Base-by-base conservation (phyloP, 495 filamentous ascomycete species). In the Aspergillus ostianus region DNA sequence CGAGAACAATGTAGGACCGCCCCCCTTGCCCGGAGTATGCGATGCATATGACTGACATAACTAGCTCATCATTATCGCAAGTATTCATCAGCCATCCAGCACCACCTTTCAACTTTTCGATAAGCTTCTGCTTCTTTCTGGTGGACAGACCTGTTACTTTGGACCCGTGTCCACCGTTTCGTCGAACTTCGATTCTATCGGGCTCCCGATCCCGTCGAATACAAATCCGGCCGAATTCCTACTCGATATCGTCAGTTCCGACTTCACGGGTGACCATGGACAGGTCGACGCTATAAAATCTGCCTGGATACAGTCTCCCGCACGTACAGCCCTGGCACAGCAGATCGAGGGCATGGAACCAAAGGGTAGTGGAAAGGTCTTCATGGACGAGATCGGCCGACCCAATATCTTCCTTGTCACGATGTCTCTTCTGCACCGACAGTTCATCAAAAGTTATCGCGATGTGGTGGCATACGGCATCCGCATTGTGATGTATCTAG, bases 381-480 rank as follows among this genome's bases (percentile, higher is more conserved):
- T 45, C 9, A 30, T 56, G 17, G 68, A 70, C 36, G 64, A 77
- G n/a, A 20, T 67, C 52, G 57, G 62, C 46, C 65, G 67, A 6
- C 70, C 77, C 10, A 60, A 66, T 1, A 30, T 57, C 3, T 2
- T 60, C 2, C 55, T 32, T 0, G 72, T 86, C 50, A 77, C 77
- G 0, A 6, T 79, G 0, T 79, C 82, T 3, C 74, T 94, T 1
- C 74, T 93, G 10, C 86, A 91, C 70, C 84, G 90, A 10, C 82
- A 81, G 21, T 91, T 87, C 60, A 85, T 94, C 70, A 94, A 94
- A 73, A 85, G 81, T 55, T 90, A 92, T 67, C 84, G 90, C 1
- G 90, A 94, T 69, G 82, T 93, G 13, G 81, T 93, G 15, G 90
- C 85, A 0, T 94, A 93, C 64, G 90, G 90, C 0, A 90, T 94